Conservation (phyloP, 106 monocot species). For the Dioscorea alata region DNA sequence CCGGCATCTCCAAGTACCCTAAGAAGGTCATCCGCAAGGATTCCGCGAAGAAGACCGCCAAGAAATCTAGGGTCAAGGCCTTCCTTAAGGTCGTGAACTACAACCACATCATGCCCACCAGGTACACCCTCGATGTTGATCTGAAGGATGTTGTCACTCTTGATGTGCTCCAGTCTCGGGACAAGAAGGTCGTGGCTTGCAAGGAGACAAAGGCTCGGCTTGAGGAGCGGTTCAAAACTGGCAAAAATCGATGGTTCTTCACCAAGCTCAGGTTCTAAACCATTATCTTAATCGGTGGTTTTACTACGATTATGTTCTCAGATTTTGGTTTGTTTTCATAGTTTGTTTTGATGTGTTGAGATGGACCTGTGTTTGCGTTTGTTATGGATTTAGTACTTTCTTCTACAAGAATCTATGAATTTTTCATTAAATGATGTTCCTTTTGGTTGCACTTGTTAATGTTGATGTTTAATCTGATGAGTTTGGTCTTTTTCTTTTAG, state of each 20-base stretch:
- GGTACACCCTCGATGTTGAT: conserved; percentile 62
- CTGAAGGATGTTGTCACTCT: conserved; percentile 47
- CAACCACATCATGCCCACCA: conserved; percentile 59
- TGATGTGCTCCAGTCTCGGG: conserved; percentile 36
- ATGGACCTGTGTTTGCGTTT: too few species aligned
- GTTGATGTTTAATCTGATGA: too few species aligned
- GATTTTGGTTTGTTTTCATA: too few species aligned
- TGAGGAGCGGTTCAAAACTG: conserved; percentile 60
- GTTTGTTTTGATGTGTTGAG: too few species aligned
- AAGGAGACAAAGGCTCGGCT: conserved; percentile 49
- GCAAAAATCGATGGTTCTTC: conserved; percentile 26
- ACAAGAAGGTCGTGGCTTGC: conserved; percentile 46
- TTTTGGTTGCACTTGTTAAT: too few species aligned
- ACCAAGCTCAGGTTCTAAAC: conserved; percentile 20
- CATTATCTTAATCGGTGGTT: neutral
- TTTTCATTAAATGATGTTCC: too few species aligned
- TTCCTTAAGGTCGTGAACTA: conserved; percentile 68
- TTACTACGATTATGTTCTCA: too few species aligned
- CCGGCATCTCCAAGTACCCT: conserved; percentile 33
- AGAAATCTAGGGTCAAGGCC: conserved; percentile 60
- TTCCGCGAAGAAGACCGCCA: conserved; percentile 43
- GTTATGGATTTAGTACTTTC: too few species aligned
- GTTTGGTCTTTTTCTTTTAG: too few species aligned
- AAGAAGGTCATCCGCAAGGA: conserved; percentile 45
- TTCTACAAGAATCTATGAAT: too few species aligned